Conservation (phyloP, 2,329 filamentous ascomycete genomes). For the Pseudogymnoascus sp. region DNA sequence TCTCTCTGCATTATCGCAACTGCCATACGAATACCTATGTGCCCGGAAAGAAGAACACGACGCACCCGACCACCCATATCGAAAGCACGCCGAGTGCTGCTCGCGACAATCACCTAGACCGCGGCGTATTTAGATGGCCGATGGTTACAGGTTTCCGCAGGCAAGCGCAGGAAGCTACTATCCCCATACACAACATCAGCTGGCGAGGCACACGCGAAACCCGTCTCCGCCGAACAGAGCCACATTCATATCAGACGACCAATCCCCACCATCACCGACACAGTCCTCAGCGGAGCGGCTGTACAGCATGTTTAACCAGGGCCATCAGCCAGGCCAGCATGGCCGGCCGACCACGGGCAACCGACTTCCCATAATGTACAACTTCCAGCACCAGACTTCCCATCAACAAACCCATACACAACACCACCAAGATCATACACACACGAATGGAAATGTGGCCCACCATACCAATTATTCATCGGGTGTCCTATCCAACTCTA, state of each 20-base stretch:
- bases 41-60: slow-evolving; percentile 4
- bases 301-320: slow-evolving; percentile 62
- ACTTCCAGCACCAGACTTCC: slow-evolving; percentile 51
- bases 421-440: slow-evolving; percentile 51
- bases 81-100: slow-evolving; percentile 4
- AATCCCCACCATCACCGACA: slow-evolving; percentile 43
- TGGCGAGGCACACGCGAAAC: slow-evolving; percentile 38
- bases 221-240: slow-evolving; percentile 33
- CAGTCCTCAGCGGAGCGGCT: slow-evolving; percentile 28
- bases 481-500: slow-evolving; percentile 55
- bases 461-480: slow-evolving; percentile 56
- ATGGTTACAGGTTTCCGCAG: slow-evolving; percentile 57
- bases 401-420: slow-evolving; percentile 47
- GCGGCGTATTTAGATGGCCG: slow-evolving; percentile 52
- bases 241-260: slow-evolving; percentile 5
- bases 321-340: slow-evolving; percentile 61
- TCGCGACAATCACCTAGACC: slow-evolving; percentile 13
- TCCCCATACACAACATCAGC: slow-evolving; percentile 31
- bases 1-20: slow-evolving; percentile 1
- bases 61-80: slow-evolving; percentile 1
- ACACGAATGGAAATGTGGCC: slow-evolving; percentile 45
- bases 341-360: slow-evolving; percentile 47
- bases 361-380: slow-evolving; percentile 57
- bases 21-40: slow-evolving; percentile 5
- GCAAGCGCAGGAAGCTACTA: slow-evolving; percentile 51